These are phyloP conservation scores for Alloteropsis semialata DNA, from an alignment of 176 grass and related monocot species.

Conservation along the genomic window DNA sequence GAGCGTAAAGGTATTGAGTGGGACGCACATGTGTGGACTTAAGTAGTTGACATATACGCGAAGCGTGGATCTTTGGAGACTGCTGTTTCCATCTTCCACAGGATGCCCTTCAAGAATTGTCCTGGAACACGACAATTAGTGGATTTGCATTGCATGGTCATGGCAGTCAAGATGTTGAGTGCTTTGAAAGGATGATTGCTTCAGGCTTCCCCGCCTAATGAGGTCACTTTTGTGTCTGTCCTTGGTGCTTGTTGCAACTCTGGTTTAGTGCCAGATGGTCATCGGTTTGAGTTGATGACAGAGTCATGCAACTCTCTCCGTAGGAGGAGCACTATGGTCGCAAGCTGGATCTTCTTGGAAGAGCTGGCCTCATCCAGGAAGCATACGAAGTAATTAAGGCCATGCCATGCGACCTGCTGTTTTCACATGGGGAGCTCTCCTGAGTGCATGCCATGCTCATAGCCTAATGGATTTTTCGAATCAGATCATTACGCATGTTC, in stretches of 20 bases:
- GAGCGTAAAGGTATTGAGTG: constrained; percentile 39
- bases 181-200: constrained; percentile 40
- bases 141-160: constrained; percentile 41
- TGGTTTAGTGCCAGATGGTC: constrained; percentile 45
- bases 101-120: constrained; percentile 49
- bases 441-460: constrained; percentile 46
- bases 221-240: constrained; percentile 40
- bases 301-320: constrained; percentile 25
- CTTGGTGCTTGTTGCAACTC: constrained; percentile 49
- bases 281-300: constrained; percentile 32
- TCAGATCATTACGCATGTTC: constrained; percentile 40
- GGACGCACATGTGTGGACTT: constrained; percentile 57
- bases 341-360: constrained; percentile 57
- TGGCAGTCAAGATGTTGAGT: constrained; percentile 29
- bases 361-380: constrained; percentile 46
- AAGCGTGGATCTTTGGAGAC: constrained; percentile 45
- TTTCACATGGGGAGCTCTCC: constrained; percentile 44
- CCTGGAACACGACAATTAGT: constrained; percentile 55
- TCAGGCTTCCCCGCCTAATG: constrained; percentile 35
- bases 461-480: constrained; percentile 30
- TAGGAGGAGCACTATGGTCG: constrained; percentile 56
- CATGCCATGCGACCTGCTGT: constrained; percentile 42
- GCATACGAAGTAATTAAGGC: constrained; percentile 36
- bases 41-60: constrained; percentile 44
- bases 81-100: constrained; percentile 36